Percentiles rank a stretch among this genome's conserved stretches.
Conservation (phyloP, 768 basidiomycete species). For the Cystofilobasidium macerans region DNA sequence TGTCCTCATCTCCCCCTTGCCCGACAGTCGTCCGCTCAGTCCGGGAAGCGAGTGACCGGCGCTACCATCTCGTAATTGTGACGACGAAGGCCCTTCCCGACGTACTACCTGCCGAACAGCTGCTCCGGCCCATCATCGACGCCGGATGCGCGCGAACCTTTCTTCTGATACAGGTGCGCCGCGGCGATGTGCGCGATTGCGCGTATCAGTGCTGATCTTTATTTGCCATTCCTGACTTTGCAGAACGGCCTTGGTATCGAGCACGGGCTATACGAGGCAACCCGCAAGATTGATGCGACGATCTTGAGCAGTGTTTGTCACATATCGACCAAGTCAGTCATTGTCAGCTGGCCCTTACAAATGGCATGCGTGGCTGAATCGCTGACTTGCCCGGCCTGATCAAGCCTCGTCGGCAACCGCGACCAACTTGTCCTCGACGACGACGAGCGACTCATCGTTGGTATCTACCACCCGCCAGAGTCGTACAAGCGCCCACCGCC, state of each 20-base stretch:
- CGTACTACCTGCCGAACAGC: constrained; percentile 46
- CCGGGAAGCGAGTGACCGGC: constrained; percentile 49
- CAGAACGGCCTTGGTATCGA: constrained; percentile 69
- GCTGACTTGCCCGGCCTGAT: background rate
- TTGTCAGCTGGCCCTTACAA: background rate
- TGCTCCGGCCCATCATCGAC: constrained; percentile 43
- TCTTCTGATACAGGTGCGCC: constrained; percentile 43
- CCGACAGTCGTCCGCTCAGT: constrained; percentile 50
- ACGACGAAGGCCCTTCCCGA: constrained; percentile 66
- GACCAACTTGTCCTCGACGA: constrained; percentile 25
- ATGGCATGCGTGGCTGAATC: background rate
- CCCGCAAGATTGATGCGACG: constrained; percentile 29
- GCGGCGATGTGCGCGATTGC: background rate
- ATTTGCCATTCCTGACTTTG: background rate
- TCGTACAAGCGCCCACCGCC: background rate
- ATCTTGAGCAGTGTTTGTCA: constrained; percentile 29
- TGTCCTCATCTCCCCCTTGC: background rate
- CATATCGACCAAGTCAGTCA: background rate
- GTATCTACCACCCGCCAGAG: constrained; percentile 20
- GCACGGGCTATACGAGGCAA: constrained; percentile 50
- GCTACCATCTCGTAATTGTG: constrained; percentile 56
- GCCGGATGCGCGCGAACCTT: constrained; percentile 44
- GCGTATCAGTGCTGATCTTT: constrained; percentile 11
- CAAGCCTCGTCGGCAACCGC: constrained; percentile 20
- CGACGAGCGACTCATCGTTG: constrained; percentile 21